phyloP scores from a whole-genome alignment of 2,329 filamentous ascomycete species.

The Fusarium sterilihyphosum region DNA sequence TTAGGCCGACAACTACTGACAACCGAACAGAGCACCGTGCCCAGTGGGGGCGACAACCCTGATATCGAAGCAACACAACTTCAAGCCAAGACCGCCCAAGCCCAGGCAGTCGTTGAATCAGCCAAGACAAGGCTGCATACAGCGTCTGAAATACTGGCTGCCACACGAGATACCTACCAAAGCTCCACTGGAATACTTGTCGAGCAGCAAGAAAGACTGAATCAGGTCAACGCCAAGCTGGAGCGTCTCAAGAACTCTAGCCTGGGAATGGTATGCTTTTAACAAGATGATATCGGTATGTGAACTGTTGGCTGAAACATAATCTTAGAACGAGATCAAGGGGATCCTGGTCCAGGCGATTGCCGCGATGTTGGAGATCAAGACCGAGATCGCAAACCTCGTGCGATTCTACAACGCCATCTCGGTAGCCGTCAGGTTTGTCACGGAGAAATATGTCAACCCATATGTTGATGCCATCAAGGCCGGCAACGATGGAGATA shows the following conservation, averaged over 20 bases:
- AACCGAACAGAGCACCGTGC: not conserved
- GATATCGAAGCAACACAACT: not conserved
- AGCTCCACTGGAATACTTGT: not conserved
- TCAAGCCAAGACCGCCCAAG: not conserved
- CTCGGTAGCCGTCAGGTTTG: not conserved
- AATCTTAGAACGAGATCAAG: not conserved
- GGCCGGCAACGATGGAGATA: not conserved
- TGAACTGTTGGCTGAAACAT: not conserved
- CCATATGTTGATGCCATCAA: not conserved
- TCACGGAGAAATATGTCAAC: not conserved
- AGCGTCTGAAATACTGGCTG: not conserved
- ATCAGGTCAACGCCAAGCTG: not conserved
- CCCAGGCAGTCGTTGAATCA: not conserved
- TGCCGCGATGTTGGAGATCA: not conserved
- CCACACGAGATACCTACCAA: not conserved
- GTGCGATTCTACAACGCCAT: not conserved
- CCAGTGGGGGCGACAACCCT: accelerated
- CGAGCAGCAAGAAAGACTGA: not conserved
- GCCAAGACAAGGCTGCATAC: too few species aligned
- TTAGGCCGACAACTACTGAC: not conserved
- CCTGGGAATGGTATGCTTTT: not conserved
- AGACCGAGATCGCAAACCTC: not conserved
- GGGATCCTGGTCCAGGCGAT: not conserved
- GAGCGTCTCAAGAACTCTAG: not conserved
- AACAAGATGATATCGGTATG: accelerated